Evolutionary conservation across 495 filamentous ascomycete species (phyloP).

Genomic region (Tirmania nivea): DNA sequence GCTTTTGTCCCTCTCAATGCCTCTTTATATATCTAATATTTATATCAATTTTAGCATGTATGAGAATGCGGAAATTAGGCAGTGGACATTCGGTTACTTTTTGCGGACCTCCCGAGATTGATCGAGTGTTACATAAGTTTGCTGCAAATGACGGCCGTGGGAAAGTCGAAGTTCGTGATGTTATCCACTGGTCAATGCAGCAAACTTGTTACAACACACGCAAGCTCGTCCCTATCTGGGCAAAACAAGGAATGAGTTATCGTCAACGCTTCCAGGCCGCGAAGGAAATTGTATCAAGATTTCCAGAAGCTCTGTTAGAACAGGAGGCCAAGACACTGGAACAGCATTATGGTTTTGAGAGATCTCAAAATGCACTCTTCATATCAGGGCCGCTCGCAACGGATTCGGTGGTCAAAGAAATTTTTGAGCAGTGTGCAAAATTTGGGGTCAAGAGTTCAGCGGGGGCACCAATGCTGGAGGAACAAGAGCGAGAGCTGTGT

Average conservation of each 20-base stretch:
- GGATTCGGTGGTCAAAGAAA: background rate
- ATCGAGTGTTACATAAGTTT: slow-evolving; percentile 21
- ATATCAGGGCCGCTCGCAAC: too few relatives aligned
- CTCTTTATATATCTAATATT: too few relatives aligned
- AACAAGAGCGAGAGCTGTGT: slow-evolving; percentile 43
- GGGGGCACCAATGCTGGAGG: background rate
- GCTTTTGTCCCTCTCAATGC: too few relatives aligned
- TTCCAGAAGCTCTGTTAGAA: background rate
- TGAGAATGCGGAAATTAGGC: slow-evolving; percentile 42
- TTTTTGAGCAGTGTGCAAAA: background rate
- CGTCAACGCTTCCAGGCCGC: slow-evolving; percentile 8
- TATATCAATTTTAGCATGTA: slow-evolving; percentile 30
- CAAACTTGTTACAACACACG: slow-evolving; percentile 32
- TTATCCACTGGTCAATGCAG: slow-evolving; percentile 36
- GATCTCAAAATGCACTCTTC: too few relatives aligned
- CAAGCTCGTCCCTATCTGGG: slow-evolving; percentile 36
- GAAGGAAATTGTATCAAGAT: background rate
- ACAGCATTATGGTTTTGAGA: background rate
- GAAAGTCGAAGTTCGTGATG: slow-evolving; percentile 25
- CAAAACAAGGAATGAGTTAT: slow-evolving; percentile 32
- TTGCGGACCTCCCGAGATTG: slow-evolving; percentile 32
- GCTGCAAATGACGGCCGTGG: background rate
- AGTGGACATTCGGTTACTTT: slow-evolving; percentile 41
- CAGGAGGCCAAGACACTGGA: slow-evolving; percentile 3
- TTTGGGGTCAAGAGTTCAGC: background rate